A percentile compares a stretch with the other conserved stretches of the same genome.
phyloP scores from a whole-genome alignment of 2,329 filamentous ascomycete genomes.

The Sarocladium kiliense region DNA sequence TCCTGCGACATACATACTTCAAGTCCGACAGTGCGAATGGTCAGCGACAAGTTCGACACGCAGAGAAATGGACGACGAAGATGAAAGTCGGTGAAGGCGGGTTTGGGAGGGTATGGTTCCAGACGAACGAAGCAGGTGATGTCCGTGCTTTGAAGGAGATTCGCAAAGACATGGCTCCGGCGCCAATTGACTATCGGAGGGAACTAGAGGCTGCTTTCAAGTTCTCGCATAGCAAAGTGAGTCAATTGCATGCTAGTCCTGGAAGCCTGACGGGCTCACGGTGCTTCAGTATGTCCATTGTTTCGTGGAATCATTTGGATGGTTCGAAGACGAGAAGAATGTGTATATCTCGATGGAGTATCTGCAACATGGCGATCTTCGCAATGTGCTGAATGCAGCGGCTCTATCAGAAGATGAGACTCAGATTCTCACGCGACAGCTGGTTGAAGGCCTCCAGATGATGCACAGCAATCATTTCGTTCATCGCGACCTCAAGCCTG shows the following conservation, averaged over 20 bases:
- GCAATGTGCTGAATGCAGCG: constrained; percentile 5
- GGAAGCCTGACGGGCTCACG: not conserved
- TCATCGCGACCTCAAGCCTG: constrained; percentile 16
- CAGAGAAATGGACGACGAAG: not conserved
- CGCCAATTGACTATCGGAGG: not conserved
- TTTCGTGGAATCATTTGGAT: constrained; percentile 14
- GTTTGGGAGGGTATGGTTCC: not conserved
- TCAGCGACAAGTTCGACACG: not conserved
- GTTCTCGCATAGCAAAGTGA: not conserved
- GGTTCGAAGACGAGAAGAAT: constrained; percentile 12
- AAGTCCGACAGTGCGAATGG: not conserved
- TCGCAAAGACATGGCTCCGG: not conserved
- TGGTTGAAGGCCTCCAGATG: constrained; percentile 13
- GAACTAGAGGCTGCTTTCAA: constrained; percentile 3
- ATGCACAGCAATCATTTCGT: constrained; percentile 16
- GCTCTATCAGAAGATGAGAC: constrained; percentile 10
- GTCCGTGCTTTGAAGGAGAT: not conserved
- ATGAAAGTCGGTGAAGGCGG: not conserved
- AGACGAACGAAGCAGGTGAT: not conserved
- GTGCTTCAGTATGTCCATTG: constrained; percentile 14
- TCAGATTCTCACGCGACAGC: constrained; percentile 10
- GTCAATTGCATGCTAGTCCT: not conserved
- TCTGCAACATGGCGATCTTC: constrained; percentile 13
- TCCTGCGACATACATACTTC: not conserved
- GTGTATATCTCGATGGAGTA: constrained; percentile 15